Evolutionary conservation across 2,329 filamentous ascomycete species (phyloP), one percentile per base, ranked within the genome.

Genomic region (Cladobotryum mycophilum): DNA sequence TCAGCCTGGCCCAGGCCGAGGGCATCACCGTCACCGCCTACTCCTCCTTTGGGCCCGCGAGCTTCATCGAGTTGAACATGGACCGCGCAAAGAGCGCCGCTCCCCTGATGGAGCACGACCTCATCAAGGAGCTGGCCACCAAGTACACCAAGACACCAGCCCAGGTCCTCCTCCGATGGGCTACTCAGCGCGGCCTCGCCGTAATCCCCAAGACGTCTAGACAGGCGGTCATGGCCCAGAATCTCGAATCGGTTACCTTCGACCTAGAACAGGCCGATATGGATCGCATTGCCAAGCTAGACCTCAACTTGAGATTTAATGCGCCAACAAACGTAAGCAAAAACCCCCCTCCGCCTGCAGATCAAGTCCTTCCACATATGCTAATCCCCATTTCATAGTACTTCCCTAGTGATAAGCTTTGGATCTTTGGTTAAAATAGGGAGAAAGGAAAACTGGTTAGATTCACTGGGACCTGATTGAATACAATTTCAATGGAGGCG

Each of bases 121-220:
- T 76, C 48, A 76, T 95, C 67, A 81, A 78, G 60, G 65, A 61
- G 45, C 78, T 91, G 55, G 84, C 88, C 15, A 68, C 76, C 61
- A 89, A 87, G 74, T 75, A 88, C 64, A 73, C 73, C 66, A 89
- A 86, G 76, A 82, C 84, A 8, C 77, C 88, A 6, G 86, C 88
- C 14, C 89, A 96, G 78, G 78, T 95, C 25, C 78, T 95, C 54
- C 77, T 96, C 58, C 81, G 89, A 61, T 96, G 90, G 90, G 82
- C 89, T 18, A 95, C 89, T 14, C 89, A 95, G 76, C 79, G 86
- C 46, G 83, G 82, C 33, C 75, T 93, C 51, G 86, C 88, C 44
- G 86, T 93, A 60, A 93, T 93, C 61, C 88, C 88, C 60, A 92
- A 92, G 80, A 85, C 79, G 56, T 85, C 68, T 70, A 77, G 68